Conservation (phyloP, 129 eudicot species). For the Artemisia annua region DNA sequence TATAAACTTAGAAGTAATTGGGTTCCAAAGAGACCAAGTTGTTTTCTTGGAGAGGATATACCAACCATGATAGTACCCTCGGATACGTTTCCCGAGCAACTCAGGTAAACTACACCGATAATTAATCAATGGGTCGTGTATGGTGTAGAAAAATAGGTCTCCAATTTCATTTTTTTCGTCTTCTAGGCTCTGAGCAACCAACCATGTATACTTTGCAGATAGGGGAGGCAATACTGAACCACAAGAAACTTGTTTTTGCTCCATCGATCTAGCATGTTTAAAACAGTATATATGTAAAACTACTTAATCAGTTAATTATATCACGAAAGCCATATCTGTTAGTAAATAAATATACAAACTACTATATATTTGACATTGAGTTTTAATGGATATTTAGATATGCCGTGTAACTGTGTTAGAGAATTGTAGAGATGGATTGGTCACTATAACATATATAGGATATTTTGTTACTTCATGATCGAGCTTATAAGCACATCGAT, state of each 20-base stretch:
- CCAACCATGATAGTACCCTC: too few relatives aligned
- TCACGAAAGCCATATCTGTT: too few relatives aligned
- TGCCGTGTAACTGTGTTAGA: too few relatives aligned
- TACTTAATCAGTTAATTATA: too few relatives aligned
- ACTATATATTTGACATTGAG: too few relatives aligned
- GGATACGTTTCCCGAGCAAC: neutral
- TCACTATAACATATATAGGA: too few relatives aligned
- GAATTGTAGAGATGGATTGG: too few relatives aligned
- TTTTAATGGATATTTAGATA: too few relatives aligned
- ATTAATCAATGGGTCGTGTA: neutral
- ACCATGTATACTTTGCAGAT: neutral
- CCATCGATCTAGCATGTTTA: neutral
- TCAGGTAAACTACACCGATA: neutral
- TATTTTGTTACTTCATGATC: too few relatives aligned
- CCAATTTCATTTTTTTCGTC: neutral
- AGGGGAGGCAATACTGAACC: neutral
- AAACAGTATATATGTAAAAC: neutral
- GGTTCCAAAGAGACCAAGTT: neutral
- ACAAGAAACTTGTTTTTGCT: neutral
- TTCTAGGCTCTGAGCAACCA: neutral
- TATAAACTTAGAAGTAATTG: neutral
- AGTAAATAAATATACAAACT: too few relatives aligned
- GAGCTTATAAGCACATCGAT: too few relatives aligned
- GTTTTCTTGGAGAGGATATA: too few relatives aligned
- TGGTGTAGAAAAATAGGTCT: neutral